Base-by-base conservation (phyloP, 257 asterid species). In the Solanum stenotomum region DNA sequence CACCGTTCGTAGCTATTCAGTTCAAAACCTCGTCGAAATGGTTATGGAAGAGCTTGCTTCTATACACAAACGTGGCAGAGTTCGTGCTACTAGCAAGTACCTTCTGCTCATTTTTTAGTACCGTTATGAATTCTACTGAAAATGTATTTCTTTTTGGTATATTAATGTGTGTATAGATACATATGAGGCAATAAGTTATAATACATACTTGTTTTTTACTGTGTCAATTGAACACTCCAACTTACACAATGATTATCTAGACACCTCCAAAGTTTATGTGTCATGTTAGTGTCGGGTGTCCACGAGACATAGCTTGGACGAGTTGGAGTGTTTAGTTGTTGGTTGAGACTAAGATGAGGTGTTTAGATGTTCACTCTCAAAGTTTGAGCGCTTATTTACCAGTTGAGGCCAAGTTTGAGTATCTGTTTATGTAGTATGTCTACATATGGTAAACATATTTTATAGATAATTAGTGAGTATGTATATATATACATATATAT, bases 31-130 rank as follows among this genome's bases (percentile, higher is more conserved):
- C 29, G 92, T 95, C 78, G 94, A 95, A 88, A 59, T 90, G 86
- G 87, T 97, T 31, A 18, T 90, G 89, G 93, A 91, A 82, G 96
- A 95, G 92, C 94, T 94, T 63, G 91, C 86, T 61, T 89, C 90
- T 33, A 83, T 89, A 84, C 93, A 93, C 87, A 91, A 89, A 90
- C 94, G 92, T 5, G 90, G 94, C 23, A 89, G 87, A 86, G 89
- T 91, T 89, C 95, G 94, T 89, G 94, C 98, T 83, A 89, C 95
- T 75, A 75, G 83, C 83, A 94, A 93, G 99, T 97, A 96, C 63
- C 82, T 49, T 77, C 27, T 77, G 3, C 61, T 52, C 77, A 13
- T 18, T 59, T 68, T 13, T 44, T 27, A 82, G 74, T 68, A 44
- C 63, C 79, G 14, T 72, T 72, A 37, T 33, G 40, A 71, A 31